Evolutionary conservation across 495 filamentous ascomycete genomes (phyloP).

Genomic region (Neurospora pannonica): DNA sequence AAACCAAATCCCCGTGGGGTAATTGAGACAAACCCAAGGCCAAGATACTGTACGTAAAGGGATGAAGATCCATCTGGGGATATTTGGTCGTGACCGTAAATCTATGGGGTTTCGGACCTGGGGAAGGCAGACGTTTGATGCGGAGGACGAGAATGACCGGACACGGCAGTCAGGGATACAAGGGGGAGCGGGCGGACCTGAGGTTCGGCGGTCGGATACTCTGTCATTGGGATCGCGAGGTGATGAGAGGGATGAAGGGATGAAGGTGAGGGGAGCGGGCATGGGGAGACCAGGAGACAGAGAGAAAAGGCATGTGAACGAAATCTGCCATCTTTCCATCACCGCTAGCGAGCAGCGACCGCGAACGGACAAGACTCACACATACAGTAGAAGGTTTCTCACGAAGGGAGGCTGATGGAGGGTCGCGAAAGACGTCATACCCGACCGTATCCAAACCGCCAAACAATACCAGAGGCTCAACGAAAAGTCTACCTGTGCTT

Average conservation of each 20-base stretch:
- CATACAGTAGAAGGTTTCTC: background rate
- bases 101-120: background rate
- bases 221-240: background rate
- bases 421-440: background rate
- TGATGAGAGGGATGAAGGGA: background rate
- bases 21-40: too few species aligned
- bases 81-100: too few species aligned
- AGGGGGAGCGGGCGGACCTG: background rate
- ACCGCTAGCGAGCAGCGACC: background rate
- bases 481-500: background rate
- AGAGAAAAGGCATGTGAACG: background rate
- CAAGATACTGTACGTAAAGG: too few species aligned
- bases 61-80: too few species aligned
- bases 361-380: background rate
- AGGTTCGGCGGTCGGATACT: background rate
- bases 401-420: background rate
- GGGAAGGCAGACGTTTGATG: background rate
- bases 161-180: background rate
- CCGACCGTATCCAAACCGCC: background rate
- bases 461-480: background rate
- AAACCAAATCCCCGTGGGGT: too few species aligned
- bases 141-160: background rate
- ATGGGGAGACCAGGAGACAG: background rate
- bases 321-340: too few species aligned
- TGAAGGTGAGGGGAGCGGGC: background rate